A percentile compares a stretch with the other conserved stretches of the same genome.
phyloP scores from a whole-genome alignment of 352 stramenopile genomes.

The Albugo candida region DNA sequence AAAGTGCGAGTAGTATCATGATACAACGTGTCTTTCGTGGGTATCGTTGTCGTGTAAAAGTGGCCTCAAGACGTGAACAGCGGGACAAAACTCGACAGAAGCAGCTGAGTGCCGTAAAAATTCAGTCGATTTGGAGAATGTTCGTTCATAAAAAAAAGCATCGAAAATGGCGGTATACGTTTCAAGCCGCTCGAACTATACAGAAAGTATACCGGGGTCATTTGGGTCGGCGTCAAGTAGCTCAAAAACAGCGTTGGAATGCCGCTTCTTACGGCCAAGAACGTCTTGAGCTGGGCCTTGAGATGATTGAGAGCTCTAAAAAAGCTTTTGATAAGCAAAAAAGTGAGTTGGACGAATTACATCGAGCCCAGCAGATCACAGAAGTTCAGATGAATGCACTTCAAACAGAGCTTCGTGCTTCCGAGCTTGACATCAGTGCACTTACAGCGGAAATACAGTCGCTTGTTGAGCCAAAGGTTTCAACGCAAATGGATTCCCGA shows the following conservation, averaged over 20 bases:
- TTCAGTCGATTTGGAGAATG: constrained; percentile 83
- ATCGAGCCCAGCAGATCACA: constrained; percentile 77
- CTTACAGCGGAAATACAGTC: constrained; percentile 76
- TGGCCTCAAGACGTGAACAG: constrained; percentile 18
- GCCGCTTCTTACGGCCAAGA: constrained; percentile 72
- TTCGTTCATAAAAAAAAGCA: constrained; percentile 48
- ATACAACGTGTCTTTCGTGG: constrained; percentile 64
- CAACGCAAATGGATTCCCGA: constrained; percentile 21
- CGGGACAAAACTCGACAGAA: constrained; percentile 21
- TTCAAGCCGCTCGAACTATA: constrained; percentile 73
- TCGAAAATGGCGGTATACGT: constrained; percentile 31
- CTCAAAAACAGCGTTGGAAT: constrained; percentile 71
- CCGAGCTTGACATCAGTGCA: constrained; percentile 77
- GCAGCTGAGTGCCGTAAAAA: constrained; percentile 38
- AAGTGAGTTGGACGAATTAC: constrained; percentile 81
- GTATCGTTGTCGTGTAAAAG: constrained; percentile 24
- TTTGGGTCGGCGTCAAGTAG: constrained; percentile 40
- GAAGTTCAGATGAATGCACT: constrained; percentile 80
- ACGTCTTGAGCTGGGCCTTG: constrained; percentile 72
- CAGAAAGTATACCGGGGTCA: constrained; percentile 81
- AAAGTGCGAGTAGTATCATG: constrained; percentile 19
- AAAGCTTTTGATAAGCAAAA: constrained; percentile 83
- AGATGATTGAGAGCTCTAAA: constrained; percentile 87
- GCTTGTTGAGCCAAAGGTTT: background rate
- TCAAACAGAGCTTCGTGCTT: constrained; percentile 78